Percentiles rank a stretch among this genome's conserved stretches.
Evolutionary conservation across 768 basidiomycete genomes (phyloP).

Genomic region (Tricholoma furcatifolium): DNA sequence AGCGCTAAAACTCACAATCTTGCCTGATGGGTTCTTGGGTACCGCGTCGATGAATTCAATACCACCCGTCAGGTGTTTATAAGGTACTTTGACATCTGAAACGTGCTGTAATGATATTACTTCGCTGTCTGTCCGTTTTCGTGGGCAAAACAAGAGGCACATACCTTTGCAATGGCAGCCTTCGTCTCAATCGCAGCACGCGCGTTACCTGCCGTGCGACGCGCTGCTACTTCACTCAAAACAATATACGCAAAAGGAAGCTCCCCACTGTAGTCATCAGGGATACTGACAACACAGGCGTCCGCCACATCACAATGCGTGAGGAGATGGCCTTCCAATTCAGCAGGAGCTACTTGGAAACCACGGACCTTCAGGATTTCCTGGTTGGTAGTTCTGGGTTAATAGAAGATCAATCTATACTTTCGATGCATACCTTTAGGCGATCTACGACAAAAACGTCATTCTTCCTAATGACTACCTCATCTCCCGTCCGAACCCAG

Average conservation of each 20-base stretch:
- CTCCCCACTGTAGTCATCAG: slow-evolving; percentile 77
- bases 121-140: neutral
- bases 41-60: slow-evolving; percentile 61
- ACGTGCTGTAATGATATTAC: slow-evolving; percentile 43
- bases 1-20: slow-evolving; percentile 42
- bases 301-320: slow-evolving; percentile 60
- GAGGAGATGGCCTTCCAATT: slow-evolving; percentile 65
- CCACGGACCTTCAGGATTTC: slow-evolving; percentile 71
- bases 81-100: slow-evolving; percentile 53
- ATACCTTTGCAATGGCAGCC: slow-evolving; percentile 54
- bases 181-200: slow-evolving; percentile 39
- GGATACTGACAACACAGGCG: slow-evolving; percentile 62
- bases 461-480: slow-evolving; percentile 62
- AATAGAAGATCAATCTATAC: neutral
- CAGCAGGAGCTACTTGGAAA: slow-evolving; percentile 63
- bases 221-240: slow-evolving; percentile 38
- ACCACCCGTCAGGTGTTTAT: slow-evolving; percentile 62
- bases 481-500: slow-evolving; percentile 72
- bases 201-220: slow-evolving; percentile 32
- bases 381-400: slow-evolving; percentile 27
- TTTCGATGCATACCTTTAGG: slow-evolving; percentile 51
- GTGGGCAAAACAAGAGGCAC: neutral
- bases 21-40: slow-evolving; percentile 74
- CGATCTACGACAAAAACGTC: slow-evolving; percentile 74
- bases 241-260: slow-evolving; percentile 72